Base-by-base conservation (phyloP, 2,329 filamentous ascomycete species). In the Ceratocystis diversiconidia region DNA sequence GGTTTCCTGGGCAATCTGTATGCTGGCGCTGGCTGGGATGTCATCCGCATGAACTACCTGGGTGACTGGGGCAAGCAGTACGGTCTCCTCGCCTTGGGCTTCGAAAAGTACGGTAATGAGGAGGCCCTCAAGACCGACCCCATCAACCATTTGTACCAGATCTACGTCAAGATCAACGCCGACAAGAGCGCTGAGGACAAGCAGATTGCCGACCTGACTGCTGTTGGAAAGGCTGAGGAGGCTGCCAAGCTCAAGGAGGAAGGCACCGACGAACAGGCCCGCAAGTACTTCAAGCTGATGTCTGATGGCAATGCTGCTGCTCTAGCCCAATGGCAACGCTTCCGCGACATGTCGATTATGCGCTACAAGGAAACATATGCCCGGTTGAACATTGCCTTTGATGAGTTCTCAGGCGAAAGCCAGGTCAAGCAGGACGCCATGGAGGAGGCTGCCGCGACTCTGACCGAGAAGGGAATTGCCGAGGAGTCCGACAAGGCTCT, bases 41-140 rank as follows among this genome's bases (percentile, higher is more conserved):
- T 90, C 0, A 75, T 80, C 63, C 80, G 86, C 65, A 85, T 91
- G 79, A 91, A 91, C 77, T 89, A 90, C 74, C 80, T 90, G 4
- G 87, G 87, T 64, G 87, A 90, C 74, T 92, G 89, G 88, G 88
- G 88, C 52, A 90, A 89, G 78, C 87, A 90, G 75, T 90, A 84
- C 69, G 82, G 82, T 70, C 80, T 92, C 22, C 76, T 92, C 69
- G 88, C 88, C 3, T 79, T 92, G 65, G 88, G 86, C 0, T 94
- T 87, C 73, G 81, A 89, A 72, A 84, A 83, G 71, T 92, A 87
- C 73, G 89, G 89, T 36, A 83, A 82, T 68, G 88, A 92, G 74
- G 84, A 87, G 70, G 82, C 85, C 67, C 79, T 94, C 12, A 74
- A 82, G 69, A 79, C 80, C 61, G 88, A 92, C 71, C 89, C 89